Percentiles rank a stretch among this genome's conserved stretches.
Evolutionary conservation across 352 stramenopile genomes (phyloP).

Genomic region (Pythium apleroticum): DNA sequence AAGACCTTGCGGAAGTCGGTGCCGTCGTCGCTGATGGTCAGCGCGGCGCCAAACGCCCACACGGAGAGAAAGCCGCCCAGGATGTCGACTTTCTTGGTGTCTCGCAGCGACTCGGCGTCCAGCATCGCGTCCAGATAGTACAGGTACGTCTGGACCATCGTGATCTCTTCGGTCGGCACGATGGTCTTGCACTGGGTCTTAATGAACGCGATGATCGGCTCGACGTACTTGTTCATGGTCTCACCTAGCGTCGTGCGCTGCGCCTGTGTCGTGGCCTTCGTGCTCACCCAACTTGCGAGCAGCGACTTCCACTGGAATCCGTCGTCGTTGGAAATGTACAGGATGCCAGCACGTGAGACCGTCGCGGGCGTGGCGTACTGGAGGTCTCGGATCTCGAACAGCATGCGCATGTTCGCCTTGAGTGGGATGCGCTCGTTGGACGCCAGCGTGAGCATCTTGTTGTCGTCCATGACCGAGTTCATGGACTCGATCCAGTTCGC

Average conservation of each 20-base stretch:
- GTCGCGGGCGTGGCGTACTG: constrained; percentile 94
- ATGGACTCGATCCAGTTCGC: constrained; percentile 90
- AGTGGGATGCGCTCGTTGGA: constrained; percentile 96
- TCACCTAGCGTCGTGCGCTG: constrained; percentile 59
- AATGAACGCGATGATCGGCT: constrained; percentile 83
- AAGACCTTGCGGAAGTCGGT: constrained; percentile 93
- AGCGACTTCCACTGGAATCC: constrained; percentile 92
- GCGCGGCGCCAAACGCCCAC: constrained; percentile 90
- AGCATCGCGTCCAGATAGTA: constrained; percentile 90
- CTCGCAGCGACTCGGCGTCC: constrained; percentile 59
- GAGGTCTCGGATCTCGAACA: constrained; percentile 96
- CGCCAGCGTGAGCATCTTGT: constrained; percentile 87
- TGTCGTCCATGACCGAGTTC: constrained; percentile 91
- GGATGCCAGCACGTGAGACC: constrained; percentile 93
- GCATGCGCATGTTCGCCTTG: constrained; percentile 92
- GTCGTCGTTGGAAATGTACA: constrained; percentile 93
- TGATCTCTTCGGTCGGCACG: constrained; percentile 90
- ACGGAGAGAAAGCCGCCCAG: constrained; percentile 92
- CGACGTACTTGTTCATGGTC: constrained; percentile 87
- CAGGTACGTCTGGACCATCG: constrained; percentile 89
- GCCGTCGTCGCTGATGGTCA: constrained; percentile 91
- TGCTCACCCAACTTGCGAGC: constrained; percentile 89
- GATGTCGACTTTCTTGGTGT: constrained; percentile 73
- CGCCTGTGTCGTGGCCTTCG: constrained; percentile 53
- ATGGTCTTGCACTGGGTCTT: constrained; percentile 87